Percentiles rank a stretch among this genome's conserved stretches.
These are phyloP conservation scores for Mycena capillaripes DNA, from an alignment of 768 basidiomycete species.

Conservation along the genomic window DNA sequence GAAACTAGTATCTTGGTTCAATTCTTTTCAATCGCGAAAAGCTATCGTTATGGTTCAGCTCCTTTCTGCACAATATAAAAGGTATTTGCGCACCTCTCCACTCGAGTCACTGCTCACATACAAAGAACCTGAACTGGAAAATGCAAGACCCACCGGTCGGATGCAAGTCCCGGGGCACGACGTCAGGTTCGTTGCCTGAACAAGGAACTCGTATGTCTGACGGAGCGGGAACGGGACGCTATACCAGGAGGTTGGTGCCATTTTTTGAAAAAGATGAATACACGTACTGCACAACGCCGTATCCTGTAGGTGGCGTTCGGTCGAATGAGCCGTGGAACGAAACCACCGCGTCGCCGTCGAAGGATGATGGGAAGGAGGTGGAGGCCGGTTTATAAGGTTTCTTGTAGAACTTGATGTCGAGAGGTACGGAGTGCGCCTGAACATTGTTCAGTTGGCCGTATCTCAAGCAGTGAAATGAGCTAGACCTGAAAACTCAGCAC, in stretches of 20 bases:
- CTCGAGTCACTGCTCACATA: conserved; percentile 60
- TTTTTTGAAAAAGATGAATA: neutral
- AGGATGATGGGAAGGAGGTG: conserved; percentile 45
- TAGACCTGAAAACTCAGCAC: conserved; percentile 55
- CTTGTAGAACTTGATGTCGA: conserved; percentile 60
- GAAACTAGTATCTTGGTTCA: too few relatives aligned
- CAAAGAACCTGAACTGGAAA: conserved; percentile 49
- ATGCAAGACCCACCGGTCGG: conserved; percentile 59
- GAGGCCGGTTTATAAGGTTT: conserved; percentile 16
- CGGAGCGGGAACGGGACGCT: conserved; percentile 47
- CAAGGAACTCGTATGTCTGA: conserved; percentile 45
- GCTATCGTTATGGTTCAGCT: neutral
- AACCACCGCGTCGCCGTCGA: conserved; percentile 55
- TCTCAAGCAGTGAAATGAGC: too few relatives aligned
- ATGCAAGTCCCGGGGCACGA: conserved; percentile 59
- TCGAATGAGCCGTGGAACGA: conserved; percentile 62
- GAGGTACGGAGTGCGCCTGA: conserved; percentile 63
- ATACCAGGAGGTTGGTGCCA: neutral
- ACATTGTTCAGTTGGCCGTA: too few relatives aligned
- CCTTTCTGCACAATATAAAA: neutral
- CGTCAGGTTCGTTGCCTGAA: conserved; percentile 55
- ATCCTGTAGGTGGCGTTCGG: conserved; percentile 58
- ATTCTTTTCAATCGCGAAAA: conserved; percentile 20
- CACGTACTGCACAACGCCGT: conserved; percentile 57
- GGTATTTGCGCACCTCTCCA: conserved; percentile 51